Evolutionary conservation across 192 early-diverging fungal species (phyloP).

Genomic region (Umbelopsis ramanniana): DNA sequence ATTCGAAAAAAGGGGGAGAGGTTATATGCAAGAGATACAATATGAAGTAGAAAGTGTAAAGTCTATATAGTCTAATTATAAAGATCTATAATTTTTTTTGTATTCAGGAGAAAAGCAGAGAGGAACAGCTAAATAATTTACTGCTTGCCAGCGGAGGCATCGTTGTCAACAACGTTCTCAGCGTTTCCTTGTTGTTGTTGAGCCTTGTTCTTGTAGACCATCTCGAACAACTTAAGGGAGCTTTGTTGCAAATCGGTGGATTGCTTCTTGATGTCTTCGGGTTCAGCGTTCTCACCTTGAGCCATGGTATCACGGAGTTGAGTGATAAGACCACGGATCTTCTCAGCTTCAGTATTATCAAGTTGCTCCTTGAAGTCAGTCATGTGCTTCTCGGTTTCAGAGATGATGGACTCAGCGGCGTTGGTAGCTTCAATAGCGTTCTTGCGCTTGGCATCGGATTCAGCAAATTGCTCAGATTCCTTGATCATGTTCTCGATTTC

Average conservation of each 20-base stretch:
- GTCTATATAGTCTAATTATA: slow-evolving; percentile 10
- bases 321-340: slow-evolving; percentile 83
- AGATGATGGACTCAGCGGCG: slow-evolving; percentile 88
- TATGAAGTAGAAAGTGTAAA: background rate
- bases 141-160: slow-evolving; percentile 24
- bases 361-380: slow-evolving; percentile 96
- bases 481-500: slow-evolving; percentile 98
- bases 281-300: slow-evolving; percentile 64
- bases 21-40: slow-evolving; percentile 22
- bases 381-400: slow-evolving; percentile 95
- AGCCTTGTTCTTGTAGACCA: slow-evolving; percentile 90
- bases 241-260: slow-evolving; percentile 84
- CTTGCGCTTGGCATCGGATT: slow-evolving; percentile 92
- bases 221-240: slow-evolving; percentile 95
- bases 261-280: slow-evolving; percentile 91
- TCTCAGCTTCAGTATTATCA: slow-evolving; percentile 82
- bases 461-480: slow-evolving; percentile 89
- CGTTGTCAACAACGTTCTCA: slow-evolving; percentile 27
- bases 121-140: background rate
- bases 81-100: slow-evolving; percentile 9
- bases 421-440: slow-evolving; percentile 95
- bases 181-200: slow-evolving; percentile 42
- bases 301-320: slow-evolving; percentile 79
- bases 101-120: background rate
- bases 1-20: background rate